Conservation (phyloP, 495 filamentous ascomycete species). For the Annulohypoxylon maeteangense region DNA sequence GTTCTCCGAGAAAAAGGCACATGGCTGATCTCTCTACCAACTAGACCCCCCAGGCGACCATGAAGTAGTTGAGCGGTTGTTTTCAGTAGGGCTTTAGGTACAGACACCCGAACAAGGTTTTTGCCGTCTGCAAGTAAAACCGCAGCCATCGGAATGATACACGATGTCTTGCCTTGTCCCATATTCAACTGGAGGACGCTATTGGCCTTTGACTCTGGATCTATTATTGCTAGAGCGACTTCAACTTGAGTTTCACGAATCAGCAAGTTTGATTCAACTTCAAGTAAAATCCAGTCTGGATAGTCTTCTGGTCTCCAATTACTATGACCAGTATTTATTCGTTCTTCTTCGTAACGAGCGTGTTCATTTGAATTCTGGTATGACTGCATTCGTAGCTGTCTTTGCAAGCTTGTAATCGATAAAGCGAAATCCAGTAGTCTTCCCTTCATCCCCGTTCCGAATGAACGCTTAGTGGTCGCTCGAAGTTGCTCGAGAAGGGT, state of each 20-base stretch:
- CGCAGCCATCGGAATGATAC: constrained; percentile 66
- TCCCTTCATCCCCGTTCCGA: constrained; percentile 58
- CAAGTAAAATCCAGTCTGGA: constrained; percentile 67
- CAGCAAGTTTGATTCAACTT: constrained; percentile 65
- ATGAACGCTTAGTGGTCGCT: constrained; percentile 45
- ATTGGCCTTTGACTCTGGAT: constrained; percentile 56
- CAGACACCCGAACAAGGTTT: constrained; percentile 59
- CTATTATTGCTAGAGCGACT: constrained; percentile 61
- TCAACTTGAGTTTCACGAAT: constrained; percentile 63
- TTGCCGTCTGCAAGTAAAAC: constrained; percentile 58
- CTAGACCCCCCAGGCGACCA: constrained; percentile 57
- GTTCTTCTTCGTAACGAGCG: constrained; percentile 47
- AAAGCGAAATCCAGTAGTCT: constrained; percentile 55
- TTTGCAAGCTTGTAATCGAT: constrained; percentile 58
- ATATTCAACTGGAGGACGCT: constrained; percentile 66
- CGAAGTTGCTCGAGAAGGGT: constrained; percentile 65
- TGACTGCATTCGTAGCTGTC: constrained; percentile 50
- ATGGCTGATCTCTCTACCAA: constrained; percentile 58
- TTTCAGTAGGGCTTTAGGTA: constrained; percentile 60
- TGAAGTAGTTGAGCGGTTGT: constrained; percentile 64
- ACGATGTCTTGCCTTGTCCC: constrained; percentile 64
- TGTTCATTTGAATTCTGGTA: constrained; percentile 34
- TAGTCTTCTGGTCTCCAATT: constrained; percentile 61
- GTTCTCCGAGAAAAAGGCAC: constrained; percentile 64
- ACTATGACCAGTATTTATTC: constrained; percentile 58